These are phyloP conservation scores for Candida nanaspora DNA, from an alignment of 805 yeast genomes.

Conservation along the genomic window DNA sequence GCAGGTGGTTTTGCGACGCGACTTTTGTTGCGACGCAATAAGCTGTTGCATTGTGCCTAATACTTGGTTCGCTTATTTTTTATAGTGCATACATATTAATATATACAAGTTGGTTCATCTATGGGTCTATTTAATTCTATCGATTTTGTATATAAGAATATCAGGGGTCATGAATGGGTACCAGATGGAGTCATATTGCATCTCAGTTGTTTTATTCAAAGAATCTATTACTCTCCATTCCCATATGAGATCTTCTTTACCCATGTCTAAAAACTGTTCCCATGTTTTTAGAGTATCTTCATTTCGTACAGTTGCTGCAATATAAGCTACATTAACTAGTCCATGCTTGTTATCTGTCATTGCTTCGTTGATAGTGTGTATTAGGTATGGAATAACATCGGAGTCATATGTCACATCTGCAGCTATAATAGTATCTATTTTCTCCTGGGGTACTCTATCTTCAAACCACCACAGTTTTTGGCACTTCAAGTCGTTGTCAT, in stretches of 20 bases:
- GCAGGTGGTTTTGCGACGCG: too few species aligned
- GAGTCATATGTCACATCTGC: conserved; percentile 89
- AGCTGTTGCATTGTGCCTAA: too few species aligned
- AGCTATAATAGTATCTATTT: conserved; percentile 53
- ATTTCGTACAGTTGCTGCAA: conserved; percentile 77
- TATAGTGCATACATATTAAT: too few species aligned
- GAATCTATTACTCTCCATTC: conserved; percentile 14
- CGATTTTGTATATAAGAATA: conserved; percentile 17
- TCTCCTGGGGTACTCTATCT: conserved; percentile 30
- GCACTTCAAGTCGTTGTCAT: conserved; percentile 10
- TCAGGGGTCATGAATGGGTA: conserved; percentile 16
- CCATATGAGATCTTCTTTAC: conserved; percentile 18
- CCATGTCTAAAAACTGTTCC: conserved; percentile 27
- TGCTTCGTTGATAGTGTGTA: conserved; percentile 38
- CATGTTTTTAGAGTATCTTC: conserved; percentile 39
- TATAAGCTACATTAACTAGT: conserved; percentile 19
- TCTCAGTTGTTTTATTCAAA: background rate
- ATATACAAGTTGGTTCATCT: background rate
- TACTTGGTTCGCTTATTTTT: too few species aligned
- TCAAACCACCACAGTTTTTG: conserved; percentile 56
- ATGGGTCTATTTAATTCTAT: conserved; percentile 8
- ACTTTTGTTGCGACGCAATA: too few species aligned
- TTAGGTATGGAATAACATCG: conserved; percentile 46
- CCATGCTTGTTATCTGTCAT: conserved; percentile 21
- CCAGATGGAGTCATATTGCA: conserved; percentile 15